Conservation (phyloP, 2,329 filamentous ascomycete genomes). For the Cadophora sp. region DNA sequence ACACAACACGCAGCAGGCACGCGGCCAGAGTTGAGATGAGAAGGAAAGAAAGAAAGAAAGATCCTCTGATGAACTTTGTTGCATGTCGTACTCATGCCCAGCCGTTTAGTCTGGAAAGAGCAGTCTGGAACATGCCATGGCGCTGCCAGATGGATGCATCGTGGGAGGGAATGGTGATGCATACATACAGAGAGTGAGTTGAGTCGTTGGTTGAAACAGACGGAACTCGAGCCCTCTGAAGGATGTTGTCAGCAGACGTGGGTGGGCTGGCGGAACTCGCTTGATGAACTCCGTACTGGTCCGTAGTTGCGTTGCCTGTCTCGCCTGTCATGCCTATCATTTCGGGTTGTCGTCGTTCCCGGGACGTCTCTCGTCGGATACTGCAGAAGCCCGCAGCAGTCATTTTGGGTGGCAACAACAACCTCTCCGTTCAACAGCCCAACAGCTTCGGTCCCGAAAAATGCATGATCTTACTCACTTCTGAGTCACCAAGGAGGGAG, state of each 20-base stretch:
- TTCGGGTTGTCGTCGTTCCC: background rate
- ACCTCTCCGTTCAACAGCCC: background rate
- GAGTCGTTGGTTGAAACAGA: background rate
- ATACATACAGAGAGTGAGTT: too few species aligned
- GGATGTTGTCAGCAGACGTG: background rate
- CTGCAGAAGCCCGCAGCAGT: background rate
- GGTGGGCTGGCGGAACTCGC: background rate
- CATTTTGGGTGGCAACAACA: constrained; percentile 16
- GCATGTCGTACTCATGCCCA: background rate
- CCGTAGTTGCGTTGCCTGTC: too few species aligned
- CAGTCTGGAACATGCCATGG: background rate
- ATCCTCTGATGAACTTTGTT: background rate
- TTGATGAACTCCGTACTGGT: background rate
- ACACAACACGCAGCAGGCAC: background rate
- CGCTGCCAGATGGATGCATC: background rate
- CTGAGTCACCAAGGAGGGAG: constrained; percentile 29
- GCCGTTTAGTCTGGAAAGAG: background rate
- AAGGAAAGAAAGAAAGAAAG: background rate
- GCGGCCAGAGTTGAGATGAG: too few species aligned
- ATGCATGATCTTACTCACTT: background rate
- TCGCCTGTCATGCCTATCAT: too few species aligned
- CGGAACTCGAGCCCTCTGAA: background rate
- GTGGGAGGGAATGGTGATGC: background rate
- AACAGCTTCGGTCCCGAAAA: constrained; percentile 2
- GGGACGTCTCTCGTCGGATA: background rate